A percentile compares a stretch with the other conserved stretches of the same genome.
Evolutionary conservation across 2,329 filamentous ascomycete species (phyloP).

Genomic region (Cordyceps javanica): DNA sequence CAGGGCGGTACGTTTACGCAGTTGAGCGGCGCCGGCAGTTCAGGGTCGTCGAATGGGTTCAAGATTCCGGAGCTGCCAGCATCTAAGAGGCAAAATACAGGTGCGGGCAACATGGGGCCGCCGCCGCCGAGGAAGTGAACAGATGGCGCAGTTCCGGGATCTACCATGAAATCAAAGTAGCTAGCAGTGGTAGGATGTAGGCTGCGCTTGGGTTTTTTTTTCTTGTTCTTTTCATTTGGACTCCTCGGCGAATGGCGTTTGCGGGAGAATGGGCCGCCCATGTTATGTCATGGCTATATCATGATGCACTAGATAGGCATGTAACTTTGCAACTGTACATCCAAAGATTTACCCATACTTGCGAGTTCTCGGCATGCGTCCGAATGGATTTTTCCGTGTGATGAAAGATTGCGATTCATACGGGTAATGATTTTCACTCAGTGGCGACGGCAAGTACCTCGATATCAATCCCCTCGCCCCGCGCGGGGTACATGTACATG

Average conservation of each 20-base stretch:
- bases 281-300: neutral
- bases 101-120: slow-evolving; percentile 43
- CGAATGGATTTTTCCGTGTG: neutral
- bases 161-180: too few species aligned
- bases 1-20: slow-evolving; percentile 97
- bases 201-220: neutral
- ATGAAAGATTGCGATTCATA: neutral
- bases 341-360: neutral
- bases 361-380: too few species aligned
- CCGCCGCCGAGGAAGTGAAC: slow-evolving; percentile 11
- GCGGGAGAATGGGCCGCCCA: neutral
- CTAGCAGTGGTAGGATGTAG: neutral
- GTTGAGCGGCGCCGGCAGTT: slow-evolving; percentile 38
- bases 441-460: neutral
- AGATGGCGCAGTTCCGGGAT: neutral
- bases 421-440: neutral
- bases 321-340: neutral
- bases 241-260: slow-evolving; percentile 8
- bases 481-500: too few species aligned
- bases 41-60: slow-evolving; percentile 49
- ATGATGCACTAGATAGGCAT: neutral
- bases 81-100: slow-evolving; percentile 66
- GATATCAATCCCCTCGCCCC: neutral
- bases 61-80: slow-evolving; percentile 73
- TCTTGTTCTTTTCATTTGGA: too few species aligned